A percentile compares a stretch with the other conserved stretches of the same genome.
Evolutionary conservation across 805 yeast genomes (phyloP).

Genomic region (Spathaspora sp.): DNA sequence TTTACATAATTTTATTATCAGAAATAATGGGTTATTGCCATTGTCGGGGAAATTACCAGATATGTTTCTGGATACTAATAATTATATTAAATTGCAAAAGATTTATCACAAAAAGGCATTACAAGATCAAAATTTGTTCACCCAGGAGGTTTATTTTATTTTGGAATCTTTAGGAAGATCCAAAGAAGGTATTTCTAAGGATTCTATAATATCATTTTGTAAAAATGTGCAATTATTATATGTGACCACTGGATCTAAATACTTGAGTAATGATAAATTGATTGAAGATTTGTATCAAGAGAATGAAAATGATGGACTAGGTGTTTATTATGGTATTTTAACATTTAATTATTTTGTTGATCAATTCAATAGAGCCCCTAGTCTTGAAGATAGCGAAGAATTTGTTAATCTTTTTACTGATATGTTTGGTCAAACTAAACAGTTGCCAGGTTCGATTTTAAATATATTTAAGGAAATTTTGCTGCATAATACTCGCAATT

Average conservation of each 20-base stretch:
- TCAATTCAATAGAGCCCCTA: conserved; percentile 14
- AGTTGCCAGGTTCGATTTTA: conserved; percentile 3
- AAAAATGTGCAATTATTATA: conserved; percentile 55
- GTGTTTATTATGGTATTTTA: conserved; percentile 43
- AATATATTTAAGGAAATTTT: conserved; percentile 29
- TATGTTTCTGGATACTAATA: conserved; percentile 75
- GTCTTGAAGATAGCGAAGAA: conserved; percentile 15
- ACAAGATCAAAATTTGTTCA: conserved; percentile 43
- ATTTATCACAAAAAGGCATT: conserved; percentile 56
- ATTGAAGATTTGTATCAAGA: conserved; percentile 9
- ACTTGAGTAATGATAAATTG: conserved; percentile 13
- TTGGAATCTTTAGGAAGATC: conserved; percentile 23
- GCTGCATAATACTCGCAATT: conserved; percentile 36
- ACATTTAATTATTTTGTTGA: conserved; percentile 23
- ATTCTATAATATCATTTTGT: conserved; percentile 48
- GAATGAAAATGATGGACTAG: conserved; percentile 17
- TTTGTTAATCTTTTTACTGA: conserved; percentile 17
- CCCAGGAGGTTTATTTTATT: conserved; percentile 26
- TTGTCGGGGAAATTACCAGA: conserved; percentile 77
- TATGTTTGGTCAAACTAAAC: conserved; percentile 11
- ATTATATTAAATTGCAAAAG: conserved; percentile 54
- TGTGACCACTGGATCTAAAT: conserved; percentile 45
- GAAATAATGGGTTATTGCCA: conserved; percentile 49
- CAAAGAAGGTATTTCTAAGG: conserved; percentile 25
- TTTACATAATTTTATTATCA: conserved; percentile 44